Conservation (phyloP, 176 grass and related monocot genomes). For the Areca catechu region DNA sequence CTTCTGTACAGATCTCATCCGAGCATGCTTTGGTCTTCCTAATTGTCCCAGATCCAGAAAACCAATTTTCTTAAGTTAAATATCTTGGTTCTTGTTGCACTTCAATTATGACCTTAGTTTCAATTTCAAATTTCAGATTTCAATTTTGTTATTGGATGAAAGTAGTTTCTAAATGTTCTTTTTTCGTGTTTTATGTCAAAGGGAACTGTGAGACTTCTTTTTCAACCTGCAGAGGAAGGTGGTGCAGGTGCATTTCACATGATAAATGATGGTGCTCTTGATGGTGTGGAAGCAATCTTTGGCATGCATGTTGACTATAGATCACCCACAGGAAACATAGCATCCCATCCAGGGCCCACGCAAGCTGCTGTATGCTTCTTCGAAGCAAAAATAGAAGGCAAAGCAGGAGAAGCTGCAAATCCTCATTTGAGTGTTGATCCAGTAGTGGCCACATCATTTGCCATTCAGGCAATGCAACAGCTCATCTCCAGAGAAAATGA, state of each 20-base stretch:
- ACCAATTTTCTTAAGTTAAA: too few species aligned
- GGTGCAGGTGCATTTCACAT: conserved; percentile 84
- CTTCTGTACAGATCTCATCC: too few species aligned
- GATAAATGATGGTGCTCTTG: conserved; percentile 67
- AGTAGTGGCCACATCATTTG: conserved; percentile 50
- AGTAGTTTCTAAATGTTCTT: neutral
- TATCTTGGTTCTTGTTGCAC: too few species aligned
- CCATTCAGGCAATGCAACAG: conserved; percentile 58
- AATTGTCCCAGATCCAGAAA: too few species aligned
- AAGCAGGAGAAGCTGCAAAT: conserved; percentile 53
- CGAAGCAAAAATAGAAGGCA: conserved; percentile 80
- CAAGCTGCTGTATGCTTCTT: conserved; percentile 68
- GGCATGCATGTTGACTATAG: conserved; percentile 63
- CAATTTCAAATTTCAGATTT: too few species aligned
- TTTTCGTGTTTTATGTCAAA: conserved; percentile 26
- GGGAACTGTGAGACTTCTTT: conserved; percentile 90
- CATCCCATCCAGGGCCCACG: conserved; percentile 50
- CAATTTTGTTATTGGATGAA: too few species aligned
- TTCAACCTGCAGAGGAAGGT: conserved; percentile 92
- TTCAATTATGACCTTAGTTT: too few species aligned
- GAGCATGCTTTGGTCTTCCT: too few species aligned
- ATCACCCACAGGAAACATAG: conserved; percentile 41
- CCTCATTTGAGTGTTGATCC: conserved; percentile 80
- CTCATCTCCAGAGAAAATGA: conserved; percentile 81
- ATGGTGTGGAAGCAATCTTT: conserved; percentile 67